Evolutionary conservation across 768 basidiomycete species (phyloP).

Genomic region (Pseudohyphozyma bogoriensis): DNA sequence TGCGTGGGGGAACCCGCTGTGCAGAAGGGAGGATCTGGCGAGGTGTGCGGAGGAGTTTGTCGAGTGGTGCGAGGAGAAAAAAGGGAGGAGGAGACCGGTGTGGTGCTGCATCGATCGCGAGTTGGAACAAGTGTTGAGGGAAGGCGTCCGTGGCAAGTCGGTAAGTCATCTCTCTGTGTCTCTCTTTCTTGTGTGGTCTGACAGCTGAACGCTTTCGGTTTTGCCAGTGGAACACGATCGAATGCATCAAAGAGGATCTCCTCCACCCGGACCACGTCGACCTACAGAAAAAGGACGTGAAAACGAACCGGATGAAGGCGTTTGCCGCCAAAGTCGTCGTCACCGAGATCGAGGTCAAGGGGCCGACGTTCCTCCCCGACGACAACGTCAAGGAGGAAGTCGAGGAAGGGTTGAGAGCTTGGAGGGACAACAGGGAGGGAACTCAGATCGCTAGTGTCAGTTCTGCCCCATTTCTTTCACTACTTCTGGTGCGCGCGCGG

Average conservation of each 20-base stretch:
- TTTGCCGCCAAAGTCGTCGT: constrained; percentile 11
- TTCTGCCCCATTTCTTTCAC: neutral
- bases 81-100: constrained; percentile 12
- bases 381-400: constrained; percentile 34
- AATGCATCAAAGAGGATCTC: constrained; percentile 20
- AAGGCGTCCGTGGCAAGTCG: neutral
- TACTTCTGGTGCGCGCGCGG: too few relatives aligned
- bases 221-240: constrained; percentile 12
- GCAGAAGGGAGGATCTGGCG: neutral
- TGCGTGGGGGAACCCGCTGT: constrained; percentile 27
- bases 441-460: constrained; percentile 25
- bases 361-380: constrained; percentile 4
- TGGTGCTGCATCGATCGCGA: constrained; percentile 14
- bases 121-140: constrained; percentile 14
- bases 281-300: constrained; percentile 22
- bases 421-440: constrained; percentile 14
- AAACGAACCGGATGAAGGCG: constrained; percentile 15
- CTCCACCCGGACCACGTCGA: constrained; percentile 27
- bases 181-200: neutral
- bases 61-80: constrained; percentile 10
- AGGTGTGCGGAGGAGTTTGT: constrained; percentile 13
- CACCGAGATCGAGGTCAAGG: constrained; percentile 16
- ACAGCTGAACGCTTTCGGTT: neutral
- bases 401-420: constrained; percentile 16
- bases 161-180: too few relatives aligned